Percentiles rank a stretch among this genome's conserved stretches.
phyloP scores from a whole-genome alignment of 1,284 basidiomycete genomes.

The Ustilago curta region DNA sequence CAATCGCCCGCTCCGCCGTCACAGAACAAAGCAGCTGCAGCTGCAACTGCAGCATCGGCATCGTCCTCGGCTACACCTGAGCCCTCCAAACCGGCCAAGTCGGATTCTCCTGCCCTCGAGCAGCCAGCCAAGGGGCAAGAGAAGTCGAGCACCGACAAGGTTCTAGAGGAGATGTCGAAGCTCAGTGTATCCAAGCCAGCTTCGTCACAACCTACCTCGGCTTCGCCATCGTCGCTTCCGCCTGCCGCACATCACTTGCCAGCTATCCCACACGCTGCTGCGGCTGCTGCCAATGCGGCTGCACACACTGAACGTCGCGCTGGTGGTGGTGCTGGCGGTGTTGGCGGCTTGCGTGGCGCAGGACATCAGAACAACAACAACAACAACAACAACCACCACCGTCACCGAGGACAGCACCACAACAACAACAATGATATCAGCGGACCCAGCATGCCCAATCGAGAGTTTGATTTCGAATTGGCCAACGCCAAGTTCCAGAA shows the following conservation, averaged over 20 bases:
- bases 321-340: constrained; percentile 2
- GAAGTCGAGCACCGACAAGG: constrained; percentile 51
- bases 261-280: constrained; percentile 54
- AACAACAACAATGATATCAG: constrained; percentile 10
- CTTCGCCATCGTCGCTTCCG: constrained; percentile 35
- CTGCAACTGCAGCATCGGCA: constrained; percentile 19
- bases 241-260: constrained; percentile 43
- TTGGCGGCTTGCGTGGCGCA: constrained; percentile 11
- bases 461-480: constrained; percentile 66
- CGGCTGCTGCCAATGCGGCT: constrained; percentile 43
- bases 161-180: constrained; percentile 58
- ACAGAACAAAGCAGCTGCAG: constrained; percentile 20
- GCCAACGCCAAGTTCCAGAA: constrained; percentile 67
- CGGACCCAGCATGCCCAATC: constrained; percentile 49
- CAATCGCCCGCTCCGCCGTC: constrained; percentile 15
- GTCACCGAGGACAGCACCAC: neutral
- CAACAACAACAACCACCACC: neutral
- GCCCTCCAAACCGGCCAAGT: constrained; percentile 6
- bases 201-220: constrained; percentile 9
- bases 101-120: constrained; percentile 18
- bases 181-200: constrained; percentile 46
- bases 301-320: constrained; percentile 28
- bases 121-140: constrained; percentile 16
- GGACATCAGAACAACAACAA: constrained; percentile 10
- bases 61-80: constrained; percentile 13